Base-by-base conservation (phyloP, 2,329 filamentous ascomycete species). In the Fusarium compactum region DNA sequence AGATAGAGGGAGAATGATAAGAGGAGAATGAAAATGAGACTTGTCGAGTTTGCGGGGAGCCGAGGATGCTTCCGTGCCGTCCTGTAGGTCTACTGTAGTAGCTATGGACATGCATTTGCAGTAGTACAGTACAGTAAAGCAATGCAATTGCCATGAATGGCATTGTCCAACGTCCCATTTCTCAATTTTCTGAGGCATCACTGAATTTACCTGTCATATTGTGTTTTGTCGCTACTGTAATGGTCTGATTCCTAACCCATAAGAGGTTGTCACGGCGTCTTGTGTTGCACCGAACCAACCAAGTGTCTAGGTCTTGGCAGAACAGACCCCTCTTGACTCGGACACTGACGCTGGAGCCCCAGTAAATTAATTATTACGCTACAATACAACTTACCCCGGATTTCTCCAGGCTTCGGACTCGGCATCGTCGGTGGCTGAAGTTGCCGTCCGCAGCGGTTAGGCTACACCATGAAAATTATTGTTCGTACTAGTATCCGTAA, bases 131-230 rank as follows among this genome's bases (percentile, higher is more conserved):
- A 20, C 46, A n/a, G 32, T 38, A 38, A 38, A 55, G 40, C 43
- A 38, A 38, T n/a, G 18, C 24, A 34, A 52, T 29, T 52, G 14
- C 29, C 32, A 29, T 41, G 50, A 51, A 47, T 56, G 34, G 25
- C 48, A 59, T 68, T 58, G 51, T 51, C 47, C 48, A 55, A 55
- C 48, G 34, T 58, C 27, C 29, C 41, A 52, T 58, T 55, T 22
- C 16, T n/a, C 16, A 29, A 25, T 63, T 55, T 38, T 34, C 24
- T 47, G 32, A 53, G n/a, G 44, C 20, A 58, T 59, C 44, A 65
- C 24, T 41, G 34, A 59, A 14, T 53, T 69, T 68, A 68, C 65
- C 44, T 68, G 65, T 65, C 65, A 69, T 60, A 52, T 65, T 46
- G 32, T 40, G 30, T 38, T 24, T 46, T n/a, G 34, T 61, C 48